Percentiles rank a stretch among this genome's conserved stretches.
These are phyloP conservation scores for Papiliotrema terrestris DNA, from an alignment of 1,284 basidiomycete genomes.

Conservation along the genomic window DNA sequence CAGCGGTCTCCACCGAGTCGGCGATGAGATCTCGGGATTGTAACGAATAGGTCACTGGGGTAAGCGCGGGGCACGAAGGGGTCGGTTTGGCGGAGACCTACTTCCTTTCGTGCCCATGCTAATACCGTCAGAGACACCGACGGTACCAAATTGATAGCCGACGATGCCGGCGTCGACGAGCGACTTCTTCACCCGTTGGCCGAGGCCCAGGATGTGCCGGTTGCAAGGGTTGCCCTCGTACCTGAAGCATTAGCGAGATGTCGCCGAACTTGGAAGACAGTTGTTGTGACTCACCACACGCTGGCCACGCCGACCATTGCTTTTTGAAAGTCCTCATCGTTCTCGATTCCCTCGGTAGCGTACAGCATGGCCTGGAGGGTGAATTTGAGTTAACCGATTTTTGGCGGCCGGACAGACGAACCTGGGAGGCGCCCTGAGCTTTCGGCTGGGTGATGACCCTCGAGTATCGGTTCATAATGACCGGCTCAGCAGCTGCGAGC, in stretches of 20 bases:
- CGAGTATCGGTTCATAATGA: constrained; percentile 73
- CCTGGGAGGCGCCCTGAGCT: constrained; percentile 89
- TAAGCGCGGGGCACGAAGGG: not conserved
- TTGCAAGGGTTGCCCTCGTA: constrained; percentile 90
- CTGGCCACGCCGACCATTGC: constrained; percentile 94
- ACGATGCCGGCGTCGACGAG: constrained; percentile 66
- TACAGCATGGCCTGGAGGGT: constrained; percentile 81
- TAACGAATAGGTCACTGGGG: constrained; percentile 77
- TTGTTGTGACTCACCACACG: constrained; percentile 68
- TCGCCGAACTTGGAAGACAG: too few relatives aligned
- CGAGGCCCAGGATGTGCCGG: constrained; percentile 80
- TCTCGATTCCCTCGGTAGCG: constrained; percentile 81
- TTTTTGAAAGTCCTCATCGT: constrained; percentile 78
- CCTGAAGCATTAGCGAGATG: constrained; percentile 51
- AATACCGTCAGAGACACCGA: constrained; percentile 96
- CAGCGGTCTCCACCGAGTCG: constrained; percentile 91
- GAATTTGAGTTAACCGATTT: not conserved
- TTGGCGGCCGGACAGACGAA: constrained; percentile 28
- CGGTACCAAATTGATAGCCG: constrained; percentile 95
- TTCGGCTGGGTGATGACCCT: constrained; percentile 80
- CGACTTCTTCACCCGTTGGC: constrained; percentile 79
- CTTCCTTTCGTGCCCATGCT: constrained; percentile 89
- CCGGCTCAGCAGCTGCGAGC: not conserved
- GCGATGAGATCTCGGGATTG: constrained; percentile 96
- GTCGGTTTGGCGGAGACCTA: constrained; percentile 14